phyloP scores from a whole-genome alignment of 208 protist species.

The Spongospora subterranea region DNA sequence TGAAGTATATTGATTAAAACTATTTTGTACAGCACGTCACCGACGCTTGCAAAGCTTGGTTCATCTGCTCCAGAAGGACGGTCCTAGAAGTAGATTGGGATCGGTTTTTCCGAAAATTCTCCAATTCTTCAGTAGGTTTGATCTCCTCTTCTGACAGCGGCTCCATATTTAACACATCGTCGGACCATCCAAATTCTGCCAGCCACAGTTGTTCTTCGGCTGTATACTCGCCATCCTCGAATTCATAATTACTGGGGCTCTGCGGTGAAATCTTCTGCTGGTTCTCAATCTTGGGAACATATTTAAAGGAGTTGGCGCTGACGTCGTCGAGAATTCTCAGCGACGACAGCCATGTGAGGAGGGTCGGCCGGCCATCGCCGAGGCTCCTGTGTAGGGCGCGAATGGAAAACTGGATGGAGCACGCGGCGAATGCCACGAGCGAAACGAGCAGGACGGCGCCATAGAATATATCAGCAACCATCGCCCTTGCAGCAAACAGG shows the following conservation, averaged over 20 bases:
- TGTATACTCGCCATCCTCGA: background rate
- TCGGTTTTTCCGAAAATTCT: background rate
- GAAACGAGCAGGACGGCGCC: background rate
- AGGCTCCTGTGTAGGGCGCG: background rate
- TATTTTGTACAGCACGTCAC: background rate
- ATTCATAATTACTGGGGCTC: background rate
- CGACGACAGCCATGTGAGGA: no score
- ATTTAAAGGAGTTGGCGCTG: background rate
- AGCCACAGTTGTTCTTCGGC: background rate
- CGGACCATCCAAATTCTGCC: background rate
- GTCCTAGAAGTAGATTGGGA: background rate
- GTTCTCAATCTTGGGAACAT: background rate
- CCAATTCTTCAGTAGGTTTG: background rate
- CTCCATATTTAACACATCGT: background rate
- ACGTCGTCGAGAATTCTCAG: background rate
- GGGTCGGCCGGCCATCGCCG: background rate
- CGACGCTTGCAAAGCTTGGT: background rate
- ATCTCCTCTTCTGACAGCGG: background rate
- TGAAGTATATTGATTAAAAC: no score
- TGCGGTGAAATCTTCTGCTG: background rate
- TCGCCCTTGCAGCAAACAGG: background rate
- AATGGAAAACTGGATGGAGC: background rate
- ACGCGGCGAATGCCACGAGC: background rate
- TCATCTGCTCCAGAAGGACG: background rate
- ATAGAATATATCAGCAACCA: background rate